phyloP scores from a whole-genome alignment of 768 basidiomycete species.

The Boletus rubescentipes region DNA sequence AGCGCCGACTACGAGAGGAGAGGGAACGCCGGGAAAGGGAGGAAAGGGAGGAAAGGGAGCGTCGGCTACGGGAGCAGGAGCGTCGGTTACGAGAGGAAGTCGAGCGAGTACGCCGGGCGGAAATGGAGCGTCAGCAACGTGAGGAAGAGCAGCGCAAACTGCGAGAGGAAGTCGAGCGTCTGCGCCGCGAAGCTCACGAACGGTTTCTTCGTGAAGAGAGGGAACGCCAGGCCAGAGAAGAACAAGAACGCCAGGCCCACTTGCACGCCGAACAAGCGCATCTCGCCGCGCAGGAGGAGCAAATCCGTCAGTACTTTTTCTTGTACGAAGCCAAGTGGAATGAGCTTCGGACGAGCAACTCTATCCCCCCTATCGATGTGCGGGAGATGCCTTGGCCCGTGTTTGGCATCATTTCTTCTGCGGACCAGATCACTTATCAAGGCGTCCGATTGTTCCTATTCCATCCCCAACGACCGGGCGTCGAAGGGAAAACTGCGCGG shows the following conservation, averaged over 20 bases:
- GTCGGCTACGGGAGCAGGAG: conserved; percentile 8
- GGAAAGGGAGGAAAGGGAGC: conserved; percentile 1
- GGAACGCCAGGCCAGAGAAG: conserved; percentile 20
- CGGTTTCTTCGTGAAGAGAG: conserved; percentile 8
- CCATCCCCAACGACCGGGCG: conserved; percentile 31
- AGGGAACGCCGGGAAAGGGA: conserved; percentile 17
- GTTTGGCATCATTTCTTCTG: conserved; percentile 21
- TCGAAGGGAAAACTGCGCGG: conserved; percentile 31
- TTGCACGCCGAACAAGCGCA: conserved; percentile 20
- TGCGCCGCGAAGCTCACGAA: conserved; percentile 5
- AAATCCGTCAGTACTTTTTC: conserved; percentile 14
- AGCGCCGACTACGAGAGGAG: conserved; percentile 6
- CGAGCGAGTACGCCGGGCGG: background rate
- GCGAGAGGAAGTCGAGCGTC: conserved; percentile 19
- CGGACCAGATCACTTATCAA: conserved; percentile 36
- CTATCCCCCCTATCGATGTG: conserved; percentile 25
- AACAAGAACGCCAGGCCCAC: conserved; percentile 21
- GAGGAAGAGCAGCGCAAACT: conserved; percentile 4
- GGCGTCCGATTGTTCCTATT: conserved; percentile 41
- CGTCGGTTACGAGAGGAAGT: conserved; percentile 9
- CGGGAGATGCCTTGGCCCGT: conserved; percentile 47
- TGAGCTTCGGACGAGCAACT: conserved; percentile 28
- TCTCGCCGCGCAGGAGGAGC: conserved; percentile 5
- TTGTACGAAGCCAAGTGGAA: conserved; percentile 40
- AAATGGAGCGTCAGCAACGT: conserved; percentile 8